phyloP scores from a whole-genome alignment of 2,329 filamentous ascomycete genomes.

The Fusarium domesticum region DNA sequence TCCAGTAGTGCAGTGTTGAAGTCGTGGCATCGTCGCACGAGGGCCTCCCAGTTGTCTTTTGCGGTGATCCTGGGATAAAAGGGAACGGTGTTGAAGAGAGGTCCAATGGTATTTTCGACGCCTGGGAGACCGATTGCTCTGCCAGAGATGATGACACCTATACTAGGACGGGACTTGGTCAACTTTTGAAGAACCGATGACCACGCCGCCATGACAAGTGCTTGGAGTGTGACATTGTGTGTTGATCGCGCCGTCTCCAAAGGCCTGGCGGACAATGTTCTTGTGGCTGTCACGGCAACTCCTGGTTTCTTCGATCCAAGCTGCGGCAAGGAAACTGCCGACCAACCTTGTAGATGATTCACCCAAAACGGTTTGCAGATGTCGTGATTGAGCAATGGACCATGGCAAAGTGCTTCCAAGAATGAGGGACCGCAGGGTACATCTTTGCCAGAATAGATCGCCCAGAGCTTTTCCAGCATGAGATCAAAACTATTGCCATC shows the following conservation, averaged over 20 bases:
- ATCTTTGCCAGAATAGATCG: constrained; percentile 18
- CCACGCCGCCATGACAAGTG: constrained; percentile 75
- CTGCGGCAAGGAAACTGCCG: constrained; percentile 9
- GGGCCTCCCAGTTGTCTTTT: constrained; percentile 53
- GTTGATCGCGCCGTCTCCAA: constrained; percentile 54
- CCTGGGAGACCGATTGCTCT: constrained; percentile 65
- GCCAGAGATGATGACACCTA: constrained; percentile 78
- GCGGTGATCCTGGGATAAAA: constrained; percentile 52
- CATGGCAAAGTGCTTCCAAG: constrained; percentile 63
- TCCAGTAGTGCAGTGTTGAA: constrained; percentile 66
- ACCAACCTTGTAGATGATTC: constrained; percentile 45
- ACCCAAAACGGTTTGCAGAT: constrained; percentile 63
- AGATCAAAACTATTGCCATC: constrained; percentile 76
- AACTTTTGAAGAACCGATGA: constrained; percentile 56
- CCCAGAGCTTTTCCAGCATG: constrained; percentile 57
- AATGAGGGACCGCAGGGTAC: constrained; percentile 52
- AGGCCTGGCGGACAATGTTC: constrained; percentile 36
- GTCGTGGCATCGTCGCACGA: constrained; percentile 64
- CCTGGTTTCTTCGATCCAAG: constrained; percentile 6
- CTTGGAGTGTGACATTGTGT: constrained; percentile 73
- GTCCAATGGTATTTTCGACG: constrained; percentile 69
- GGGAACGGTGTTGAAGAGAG: constrained; percentile 87
- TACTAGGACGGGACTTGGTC: constrained; percentile 46
- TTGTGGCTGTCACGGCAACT: constrained; percentile 4
- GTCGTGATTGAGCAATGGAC: constrained; percentile 56